Percentiles rank a stretch among this genome's conserved stretches.
Conservation (phyloP, 140 eudicot genomes). For the Senecio squalidus region DNA sequence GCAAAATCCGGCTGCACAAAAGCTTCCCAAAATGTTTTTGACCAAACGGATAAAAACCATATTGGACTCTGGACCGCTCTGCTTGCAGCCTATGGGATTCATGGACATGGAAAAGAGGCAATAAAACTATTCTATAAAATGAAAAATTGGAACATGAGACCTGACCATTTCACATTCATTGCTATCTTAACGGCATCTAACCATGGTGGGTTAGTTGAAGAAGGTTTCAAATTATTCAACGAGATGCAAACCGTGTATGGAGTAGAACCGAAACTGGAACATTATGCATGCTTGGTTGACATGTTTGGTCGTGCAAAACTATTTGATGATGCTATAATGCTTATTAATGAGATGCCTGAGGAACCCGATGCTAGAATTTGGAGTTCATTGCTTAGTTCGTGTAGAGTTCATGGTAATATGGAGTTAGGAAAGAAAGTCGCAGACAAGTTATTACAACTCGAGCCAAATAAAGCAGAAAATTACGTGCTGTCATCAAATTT, state of each 20-base stretch:
- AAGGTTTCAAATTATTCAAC: constrained; percentile 43
- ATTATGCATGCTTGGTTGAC: constrained; percentile 62
- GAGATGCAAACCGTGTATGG: constrained; percentile 50
- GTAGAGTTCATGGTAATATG: constrained; percentile 46
- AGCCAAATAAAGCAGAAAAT: constrained; percentile 47
- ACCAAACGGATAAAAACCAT: constrained; percentile 30
- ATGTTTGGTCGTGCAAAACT: constrained; percentile 58
- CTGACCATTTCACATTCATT: constrained; percentile 57
- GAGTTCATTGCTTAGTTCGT: constrained; percentile 59
- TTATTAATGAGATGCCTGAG: constrained; percentile 39
- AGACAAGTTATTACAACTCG: constrained; percentile 34
- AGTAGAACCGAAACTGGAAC: constrained; percentile 55
- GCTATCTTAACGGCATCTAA: constrained; percentile 57
- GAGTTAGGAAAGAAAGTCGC: constrained; percentile 42
- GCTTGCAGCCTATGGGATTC: constrained; percentile 66
- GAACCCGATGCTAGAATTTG: constrained; percentile 56
- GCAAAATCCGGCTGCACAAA: constrained; percentile 63
- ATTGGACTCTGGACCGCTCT: constrained; percentile 56
- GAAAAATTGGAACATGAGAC: constrained; percentile 42
- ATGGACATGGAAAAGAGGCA: constrained; percentile 57
- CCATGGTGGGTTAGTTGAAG: constrained; percentile 48
- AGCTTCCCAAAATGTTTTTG: constrained; percentile 46
- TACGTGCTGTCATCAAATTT: constrained; percentile 54
- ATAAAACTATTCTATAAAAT: constrained; percentile 40
- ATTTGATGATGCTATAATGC: constrained; percentile 43